phyloP scores from a whole-genome alignment of 352 stramenopile species.

The Phytophthora nicotianae region DNA sequence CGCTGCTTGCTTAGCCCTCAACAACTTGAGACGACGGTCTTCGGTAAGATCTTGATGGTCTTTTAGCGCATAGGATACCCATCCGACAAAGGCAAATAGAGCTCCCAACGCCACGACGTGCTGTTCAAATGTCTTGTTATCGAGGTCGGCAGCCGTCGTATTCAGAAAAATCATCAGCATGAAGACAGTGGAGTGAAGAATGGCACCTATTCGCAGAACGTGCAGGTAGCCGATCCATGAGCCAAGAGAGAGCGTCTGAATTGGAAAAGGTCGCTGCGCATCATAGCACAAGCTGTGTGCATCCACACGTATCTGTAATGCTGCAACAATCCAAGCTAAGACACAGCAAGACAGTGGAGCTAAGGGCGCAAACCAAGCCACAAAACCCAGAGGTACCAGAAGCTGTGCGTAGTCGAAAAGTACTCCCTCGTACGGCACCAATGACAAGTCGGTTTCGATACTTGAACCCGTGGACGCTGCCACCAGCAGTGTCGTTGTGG shows the following conservation, averaged over 20 bases:
- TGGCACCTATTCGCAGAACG: slow-evolving; percentile 50
- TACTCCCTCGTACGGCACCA: slow-evolving; percentile 69
- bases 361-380: slow-evolving; percentile 70
- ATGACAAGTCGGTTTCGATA: slow-evolving; percentile 45
- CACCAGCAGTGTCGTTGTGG: slow-evolving; percentile 10
- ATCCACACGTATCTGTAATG: slow-evolving; percentile 70
- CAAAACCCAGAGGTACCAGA: slow-evolving; percentile 60
- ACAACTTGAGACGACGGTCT: slow-evolving; percentile 31
- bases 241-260: slow-evolving; percentile 52
- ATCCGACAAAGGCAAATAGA: slow-evolving; percentile 43
- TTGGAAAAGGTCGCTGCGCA: slow-evolving; percentile 70
- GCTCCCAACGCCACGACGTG: slow-evolving; percentile 16
- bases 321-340: slow-evolving; percentile 54
- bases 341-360: slow-evolving; percentile 40
- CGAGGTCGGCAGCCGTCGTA: slow-evolving; percentile 22
- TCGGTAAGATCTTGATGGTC: slow-evolving; percentile 46
- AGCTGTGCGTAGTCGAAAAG: slow-evolving; percentile 83
- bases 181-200: slow-evolving; percentile 60
- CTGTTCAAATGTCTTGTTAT: slow-evolving; percentile 32
- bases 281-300: slow-evolving; percentile 64
- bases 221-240: slow-evolving; percentile 68
- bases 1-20: slow-evolving; percentile 34
- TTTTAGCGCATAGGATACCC: slow-evolving; percentile 41
- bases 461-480: slow-evolving; percentile 6
- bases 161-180: slow-evolving; percentile 26